Conservation (phyloP, 169 alveolate genomes). For the Plasmodium gaboni region DNA sequence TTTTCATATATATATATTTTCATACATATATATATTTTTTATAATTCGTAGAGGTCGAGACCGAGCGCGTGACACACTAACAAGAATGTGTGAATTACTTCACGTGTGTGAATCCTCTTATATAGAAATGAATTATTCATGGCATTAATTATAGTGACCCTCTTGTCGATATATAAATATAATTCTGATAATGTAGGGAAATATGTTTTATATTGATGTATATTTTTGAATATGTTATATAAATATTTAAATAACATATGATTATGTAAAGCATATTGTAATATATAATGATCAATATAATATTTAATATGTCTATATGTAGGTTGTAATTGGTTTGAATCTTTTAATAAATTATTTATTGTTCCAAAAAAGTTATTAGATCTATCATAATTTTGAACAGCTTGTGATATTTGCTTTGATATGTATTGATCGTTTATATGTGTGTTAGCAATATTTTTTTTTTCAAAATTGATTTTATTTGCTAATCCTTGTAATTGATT, state of each 20-base stretch:
- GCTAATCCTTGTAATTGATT: conserved; percentile 6
- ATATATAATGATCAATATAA: conserved; percentile 24
- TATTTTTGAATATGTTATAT: conserved; percentile 11
- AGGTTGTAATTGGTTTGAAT: background rate
- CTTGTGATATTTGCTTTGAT: background rate
- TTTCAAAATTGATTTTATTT: background rate
- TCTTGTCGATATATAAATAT: conserved; percentile 38
- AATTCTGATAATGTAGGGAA: conserved; percentile 56
- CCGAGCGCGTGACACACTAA: conserved; percentile 9
- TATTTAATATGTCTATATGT: conserved; percentile 7
- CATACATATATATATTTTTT: background rate
- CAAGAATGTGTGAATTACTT: conserved; percentile 14
- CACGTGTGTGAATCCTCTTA: conserved; percentile 8
- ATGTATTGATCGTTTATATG: background rate
- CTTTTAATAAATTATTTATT: conserved; percentile 1
- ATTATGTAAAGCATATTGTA: conserved; percentile 28
- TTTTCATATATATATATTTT: background rate
- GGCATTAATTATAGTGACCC: conserved; percentile 25
- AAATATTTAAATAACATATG: conserved; percentile 37
- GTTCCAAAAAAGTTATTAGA: conserved; percentile 2
- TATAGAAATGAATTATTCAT: conserved; percentile 7
- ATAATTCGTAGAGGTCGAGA: conserved; percentile 24
- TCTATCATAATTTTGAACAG: background rate
- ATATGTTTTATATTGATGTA: conserved; percentile 33
- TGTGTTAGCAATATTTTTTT: background rate